phyloP scores from a whole-genome alignment of 192 early-diverging fungal species.

The Umbelopsis sp. region DNA sequence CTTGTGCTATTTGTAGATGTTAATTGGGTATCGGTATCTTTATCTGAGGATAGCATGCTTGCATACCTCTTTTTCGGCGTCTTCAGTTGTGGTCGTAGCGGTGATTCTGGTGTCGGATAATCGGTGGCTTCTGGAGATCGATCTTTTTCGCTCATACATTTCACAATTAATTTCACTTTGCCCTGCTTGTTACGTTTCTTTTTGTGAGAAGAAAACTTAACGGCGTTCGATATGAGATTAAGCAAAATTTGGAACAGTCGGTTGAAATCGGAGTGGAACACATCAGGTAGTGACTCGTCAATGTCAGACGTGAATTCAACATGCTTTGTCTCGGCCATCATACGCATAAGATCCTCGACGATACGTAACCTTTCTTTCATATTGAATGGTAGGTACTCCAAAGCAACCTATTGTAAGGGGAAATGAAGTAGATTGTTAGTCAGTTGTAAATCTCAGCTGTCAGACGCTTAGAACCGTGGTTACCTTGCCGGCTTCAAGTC shows the following conservation, averaged over 20 bases:
- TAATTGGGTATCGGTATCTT: neutral
- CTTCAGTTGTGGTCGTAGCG: too few species aligned
- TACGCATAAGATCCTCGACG: slow-evolving; percentile 50
- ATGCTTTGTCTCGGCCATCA: slow-evolving; percentile 48
- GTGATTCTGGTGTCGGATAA: neutral
- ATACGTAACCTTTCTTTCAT: slow-evolving; percentile 52
- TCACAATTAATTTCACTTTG: slow-evolving; percentile 42
- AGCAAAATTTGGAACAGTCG: slow-evolving; percentile 58
- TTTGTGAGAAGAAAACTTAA: slow-evolving; percentile 52
- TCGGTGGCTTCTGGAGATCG: too few species aligned
- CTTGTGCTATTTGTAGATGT: slow-evolving; percentile 1
- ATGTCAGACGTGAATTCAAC: slow-evolving; percentile 47
- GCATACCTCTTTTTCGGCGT: neutral
- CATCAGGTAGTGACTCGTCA: slow-evolving; percentile 49
- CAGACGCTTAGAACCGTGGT: too few species aligned
- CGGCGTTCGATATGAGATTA: slow-evolving; percentile 59
- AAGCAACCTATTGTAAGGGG: slow-evolving; percentile 17
- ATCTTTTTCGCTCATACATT: neutral
- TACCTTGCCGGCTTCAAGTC: slow-evolving; percentile 55
- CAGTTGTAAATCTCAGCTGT: too few species aligned
- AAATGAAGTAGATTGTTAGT: neutral
- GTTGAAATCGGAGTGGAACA: slow-evolving; percentile 51
- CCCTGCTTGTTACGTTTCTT: slow-evolving; percentile 42
- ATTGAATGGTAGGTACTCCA: slow-evolving; percentile 53
- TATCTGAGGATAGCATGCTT: neutral